Evolutionary conservation across 208 protist genomes (phyloP).

Genomic region (Trypanosoma cruzi): DNA sequence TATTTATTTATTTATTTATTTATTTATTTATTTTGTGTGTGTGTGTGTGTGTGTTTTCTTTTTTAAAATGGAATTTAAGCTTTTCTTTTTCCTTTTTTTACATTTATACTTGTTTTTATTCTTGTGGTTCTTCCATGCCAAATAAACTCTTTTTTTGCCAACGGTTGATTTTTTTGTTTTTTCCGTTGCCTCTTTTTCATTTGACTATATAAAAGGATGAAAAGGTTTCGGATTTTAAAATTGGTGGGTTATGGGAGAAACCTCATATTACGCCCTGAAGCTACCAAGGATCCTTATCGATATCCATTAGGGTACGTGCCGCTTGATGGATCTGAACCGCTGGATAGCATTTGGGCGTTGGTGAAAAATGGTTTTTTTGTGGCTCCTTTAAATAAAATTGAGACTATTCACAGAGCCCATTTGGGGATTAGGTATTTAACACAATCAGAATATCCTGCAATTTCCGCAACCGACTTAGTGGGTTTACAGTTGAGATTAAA

Average conservation of each 20-base stretch:
- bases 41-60: background rate
- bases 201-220: conserved; percentile 9
- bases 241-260: conserved; percentile 7
- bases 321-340: conserved; percentile 74
- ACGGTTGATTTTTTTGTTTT: background rate
- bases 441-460: conserved; percentile 65
- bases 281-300: conserved; percentile 22
- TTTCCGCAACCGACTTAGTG: conserved; percentile 56
- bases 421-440: conserved; percentile 55
- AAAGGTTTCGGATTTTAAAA: conserved; percentile 1
- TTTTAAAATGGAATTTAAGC: background rate
- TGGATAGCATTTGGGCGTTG: conserved; percentile 76
- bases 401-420: conserved; percentile 67
- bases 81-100: conserved; percentile 1
- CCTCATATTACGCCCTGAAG: conserved; percentile 35
- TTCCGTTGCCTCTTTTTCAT: background rate
- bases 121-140: background rate
- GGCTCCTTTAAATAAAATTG: conserved; percentile 69
- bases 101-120: conserved; percentile 5
- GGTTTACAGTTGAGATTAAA: conserved; percentile 38
- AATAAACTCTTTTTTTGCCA: background rate
- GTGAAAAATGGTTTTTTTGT: conserved; percentile 83
- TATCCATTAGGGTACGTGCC: conserved; percentile 86
- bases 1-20: conserved; percentile 2
- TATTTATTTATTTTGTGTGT: background rate